Base-by-base conservation (phyloP, 495 filamentous ascomycete species). In the Hypoxylon fuscum region DNA sequence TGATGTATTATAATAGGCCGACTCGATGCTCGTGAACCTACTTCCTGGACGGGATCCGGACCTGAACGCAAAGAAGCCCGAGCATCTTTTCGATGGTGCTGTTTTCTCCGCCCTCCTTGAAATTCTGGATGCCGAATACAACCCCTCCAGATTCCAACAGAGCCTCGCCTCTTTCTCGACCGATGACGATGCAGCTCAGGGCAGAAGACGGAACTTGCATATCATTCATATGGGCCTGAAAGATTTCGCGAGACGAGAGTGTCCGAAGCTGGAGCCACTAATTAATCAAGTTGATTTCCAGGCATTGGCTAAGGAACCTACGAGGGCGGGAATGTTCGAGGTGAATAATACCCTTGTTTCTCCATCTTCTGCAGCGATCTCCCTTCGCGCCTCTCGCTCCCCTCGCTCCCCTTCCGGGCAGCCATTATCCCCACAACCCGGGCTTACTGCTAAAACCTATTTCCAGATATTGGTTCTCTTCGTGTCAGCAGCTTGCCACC, bases 31-130 rank as follows among this genome's bases (percentile, higher is more conserved):
- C 27, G 25, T 23, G 23, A 44, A 41, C 37, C 52, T 70, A 23
- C 41, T 52, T 5, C 67, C 69, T 45, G 34, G 50, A 8, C 66
- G 55, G 25, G 43, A 62, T 23, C 22, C 50, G 14, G 47, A 66
- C 8, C 71, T 40, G 71, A 86, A 46, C 42, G 60, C 32, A 12
- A 72, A 70, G 50, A 68, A 63, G 25, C 45, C 55, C 53, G 82
- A 83, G 54, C 87, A 92, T 64, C 80, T 96, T 67, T 86, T 83
- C 49, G 89, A 96, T 72, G 93, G 91, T 43, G 81, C 84, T 46
- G 81, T 90, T 22, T 81, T 96, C 64, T 77, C 77, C 49, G 74
- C 78, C 55, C 75, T 84, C 43, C 78, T 84, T 84, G 88, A 89
- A 78, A 84, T 63, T 82, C 87, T 72, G 71, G 90, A 68, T 62